These are phyloP conservation scores for Chlamydomonas sphaeroides DNA, from an alignment of 139 green algal genomes.

Conservation along the genomic window DNA sequence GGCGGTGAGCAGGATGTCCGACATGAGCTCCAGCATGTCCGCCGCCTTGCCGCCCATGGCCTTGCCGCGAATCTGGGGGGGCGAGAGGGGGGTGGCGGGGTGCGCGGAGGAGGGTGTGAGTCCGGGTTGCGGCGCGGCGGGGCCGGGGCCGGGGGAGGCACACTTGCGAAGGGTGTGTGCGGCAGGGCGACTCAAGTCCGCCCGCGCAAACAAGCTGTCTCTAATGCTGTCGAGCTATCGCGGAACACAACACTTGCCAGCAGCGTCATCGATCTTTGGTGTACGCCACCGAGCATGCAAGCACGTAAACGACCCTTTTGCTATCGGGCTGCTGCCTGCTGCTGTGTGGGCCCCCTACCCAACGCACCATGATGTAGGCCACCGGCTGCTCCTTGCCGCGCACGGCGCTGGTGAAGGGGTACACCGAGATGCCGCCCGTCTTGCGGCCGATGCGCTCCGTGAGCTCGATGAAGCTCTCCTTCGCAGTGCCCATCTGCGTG, in stretches of 20 bases:
- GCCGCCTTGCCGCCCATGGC: slow-evolving; percentile 87
- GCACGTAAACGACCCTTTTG: no score
- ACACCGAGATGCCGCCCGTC: slow-evolving; percentile 94
- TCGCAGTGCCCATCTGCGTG: slow-evolving; percentile 89
- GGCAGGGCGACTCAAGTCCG: no score
- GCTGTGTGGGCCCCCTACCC: no score
- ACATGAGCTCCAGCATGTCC: slow-evolving; percentile 90
- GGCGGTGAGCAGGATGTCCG: slow-evolving; percentile 84
- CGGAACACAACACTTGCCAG: no score
- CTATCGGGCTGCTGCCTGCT: no score
- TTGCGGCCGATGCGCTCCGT: slow-evolving; percentile 97
- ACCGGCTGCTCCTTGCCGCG: slow-evolving; percentile 71
- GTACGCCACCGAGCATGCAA: no score
- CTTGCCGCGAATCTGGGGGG: slow-evolving; percentile 85
- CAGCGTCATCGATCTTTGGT: no score
- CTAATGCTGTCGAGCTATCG: no score
- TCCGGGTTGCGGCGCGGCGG: no score
- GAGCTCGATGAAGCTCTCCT: slow-evolving; percentile 93
- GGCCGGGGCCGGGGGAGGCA: no score
- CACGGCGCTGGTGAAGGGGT: slow-evolving; percentile 81
- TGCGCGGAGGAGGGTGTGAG: neutral
- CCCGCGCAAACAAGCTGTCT: no score
- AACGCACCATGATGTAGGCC: slow-evolving; percentile 85
- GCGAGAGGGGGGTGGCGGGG: neutral
- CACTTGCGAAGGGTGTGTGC: no score